Evolutionary conservation across 2,329 filamentous ascomycete species (phyloP).

Genomic region (Plenodomus lindquistii): DNA sequence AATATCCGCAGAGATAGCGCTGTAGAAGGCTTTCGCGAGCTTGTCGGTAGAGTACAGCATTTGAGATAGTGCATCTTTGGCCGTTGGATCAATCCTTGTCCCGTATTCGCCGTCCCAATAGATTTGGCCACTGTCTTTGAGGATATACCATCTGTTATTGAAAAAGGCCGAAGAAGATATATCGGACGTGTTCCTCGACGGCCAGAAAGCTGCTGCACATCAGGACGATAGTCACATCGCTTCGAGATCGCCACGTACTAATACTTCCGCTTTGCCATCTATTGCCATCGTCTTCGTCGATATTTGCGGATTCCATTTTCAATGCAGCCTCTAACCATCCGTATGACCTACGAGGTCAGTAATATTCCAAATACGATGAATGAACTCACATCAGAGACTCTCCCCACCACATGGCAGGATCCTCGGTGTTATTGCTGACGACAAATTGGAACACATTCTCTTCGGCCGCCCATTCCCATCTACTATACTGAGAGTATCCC

Average conservation of each 20-base stretch:
- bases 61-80: not conserved
- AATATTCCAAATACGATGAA: too few relatives aligned
- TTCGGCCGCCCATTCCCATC: constrained; percentile 1
- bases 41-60: not conserved
- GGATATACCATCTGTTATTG: not conserved
- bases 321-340: not conserved
- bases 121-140: not conserved
- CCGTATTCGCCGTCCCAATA: not conserved
- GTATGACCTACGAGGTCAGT: not conserved
- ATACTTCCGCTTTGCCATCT: constrained; percentile 2
- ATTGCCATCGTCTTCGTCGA: not conserved
- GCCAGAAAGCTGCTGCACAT: not conserved
- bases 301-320: not conserved
- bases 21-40: constrained; percentile 1
- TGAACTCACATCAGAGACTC: constrained; percentile 1
- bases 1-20: not conserved
- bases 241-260: not conserved
- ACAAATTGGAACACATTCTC: constrained; percentile 3
- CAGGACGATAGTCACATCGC: not conserved
- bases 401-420: constrained; percentile 6
- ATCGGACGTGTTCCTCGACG: not conserved
- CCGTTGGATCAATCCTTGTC: not conserved
- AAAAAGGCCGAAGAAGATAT: not conserved
- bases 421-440: constrained; percentile 1
- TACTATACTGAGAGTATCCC: not conserved